Percentiles rank a stretch among this genome's conserved stretches.
These are phyloP conservation scores for Hygrophoropsis aurantiaca DNA, from an alignment of 768 basidiomycete genomes.

Conservation along the genomic window DNA sequence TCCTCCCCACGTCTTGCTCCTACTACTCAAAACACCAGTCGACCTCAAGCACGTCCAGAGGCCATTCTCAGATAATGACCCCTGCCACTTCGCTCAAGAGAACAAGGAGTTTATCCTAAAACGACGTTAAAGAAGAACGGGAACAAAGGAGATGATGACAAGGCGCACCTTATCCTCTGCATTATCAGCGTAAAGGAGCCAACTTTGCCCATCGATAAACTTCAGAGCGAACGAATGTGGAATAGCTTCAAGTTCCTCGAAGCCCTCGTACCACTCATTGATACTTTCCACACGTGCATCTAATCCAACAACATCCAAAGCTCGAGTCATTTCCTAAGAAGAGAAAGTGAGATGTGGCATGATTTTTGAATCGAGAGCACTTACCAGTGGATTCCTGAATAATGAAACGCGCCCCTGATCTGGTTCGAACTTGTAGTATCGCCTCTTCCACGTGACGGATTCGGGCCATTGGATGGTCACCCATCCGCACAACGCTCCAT, in stretches of 20 bases:
- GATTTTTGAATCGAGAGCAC: slow-evolving; percentile 9
- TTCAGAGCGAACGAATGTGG: slow-evolving; percentile 67
- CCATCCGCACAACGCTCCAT: slow-evolving; percentile 51
- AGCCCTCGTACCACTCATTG: slow-evolving; percentile 66
- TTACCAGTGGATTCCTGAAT: slow-evolving; percentile 52
- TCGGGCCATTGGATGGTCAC: slow-evolving; percentile 59
- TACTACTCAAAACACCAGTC: too few species aligned
- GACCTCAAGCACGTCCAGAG: too few species aligned
- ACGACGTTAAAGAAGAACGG: background rate
- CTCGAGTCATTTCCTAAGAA: slow-evolving; percentile 26
- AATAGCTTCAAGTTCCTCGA: slow-evolving; percentile 65
- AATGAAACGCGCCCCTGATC: slow-evolving; percentile 44
- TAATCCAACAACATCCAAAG: slow-evolving; percentile 41
- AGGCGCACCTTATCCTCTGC: slow-evolving; percentile 59
- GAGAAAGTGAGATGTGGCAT: background rate
- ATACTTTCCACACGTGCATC: slow-evolving; percentile 45
- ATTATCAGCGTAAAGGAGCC: slow-evolving; percentile 61
- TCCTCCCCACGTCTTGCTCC: too few species aligned
- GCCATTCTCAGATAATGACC: slow-evolving; percentile 27
- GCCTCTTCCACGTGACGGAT: slow-evolving; percentile 58
- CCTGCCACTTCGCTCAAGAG: slow-evolving; percentile 29
- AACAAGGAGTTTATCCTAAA: slow-evolving; percentile 25
- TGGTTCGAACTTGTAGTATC: slow-evolving; percentile 57
- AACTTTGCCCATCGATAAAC: slow-evolving; percentile 49
- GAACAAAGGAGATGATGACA: slow-evolving; percentile 2